These are phyloP conservation scores for Sarocladiaceae sp. DNA, from an alignment of 2,329 filamentous ascomycete genomes.

Conservation along the genomic window DNA sequence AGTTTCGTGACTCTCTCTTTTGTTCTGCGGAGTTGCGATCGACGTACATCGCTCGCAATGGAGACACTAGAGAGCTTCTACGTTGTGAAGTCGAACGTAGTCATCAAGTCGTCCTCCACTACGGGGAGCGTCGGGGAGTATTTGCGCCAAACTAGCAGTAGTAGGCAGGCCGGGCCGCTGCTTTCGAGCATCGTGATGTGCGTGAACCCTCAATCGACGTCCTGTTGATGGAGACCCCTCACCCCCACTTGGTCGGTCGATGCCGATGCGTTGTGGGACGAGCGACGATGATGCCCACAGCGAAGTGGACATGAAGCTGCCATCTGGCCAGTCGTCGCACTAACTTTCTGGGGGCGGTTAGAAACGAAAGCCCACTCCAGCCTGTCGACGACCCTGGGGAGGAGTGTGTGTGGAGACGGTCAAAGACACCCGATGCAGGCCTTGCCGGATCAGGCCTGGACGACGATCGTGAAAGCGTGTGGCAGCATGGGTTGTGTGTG, in stretches of 20 bases:
- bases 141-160: no score
- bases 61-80: no score
- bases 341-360: neutral
- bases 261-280: neutral
- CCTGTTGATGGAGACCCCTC: no score
- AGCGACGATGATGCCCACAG: neutral
- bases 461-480: neutral
- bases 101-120: no score
- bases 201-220: no score
- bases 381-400: neutral
- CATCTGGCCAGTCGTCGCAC: neutral
- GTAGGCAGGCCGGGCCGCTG: neutral
- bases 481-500: neutral
- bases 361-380: neutral
- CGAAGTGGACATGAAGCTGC: neutral
- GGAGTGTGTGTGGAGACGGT: neutral
- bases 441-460: neutral
- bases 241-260: slow-evolving; percentile 1
- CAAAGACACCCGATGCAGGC: neutral
- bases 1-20: no score
- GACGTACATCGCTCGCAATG: no score
- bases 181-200: neutral
- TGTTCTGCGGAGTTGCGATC: no score
- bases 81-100: no score
- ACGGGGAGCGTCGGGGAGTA: no score